Conservation (phyloP, 305 asterid genomes). For the Fraxinus angustifolia region DNA sequence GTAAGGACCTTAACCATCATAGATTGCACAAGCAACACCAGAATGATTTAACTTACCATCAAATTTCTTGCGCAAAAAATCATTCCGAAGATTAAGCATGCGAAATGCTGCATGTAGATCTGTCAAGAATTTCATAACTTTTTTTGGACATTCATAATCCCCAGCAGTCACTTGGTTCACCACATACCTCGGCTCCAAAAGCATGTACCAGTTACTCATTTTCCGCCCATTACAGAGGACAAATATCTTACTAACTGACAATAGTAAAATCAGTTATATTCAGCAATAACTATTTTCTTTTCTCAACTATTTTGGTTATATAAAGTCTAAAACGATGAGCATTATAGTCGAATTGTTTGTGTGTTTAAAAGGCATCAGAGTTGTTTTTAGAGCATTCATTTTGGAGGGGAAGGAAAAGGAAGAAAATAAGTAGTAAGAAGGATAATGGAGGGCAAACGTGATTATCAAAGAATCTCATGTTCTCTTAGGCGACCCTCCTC, state of each 20-base stretch:
- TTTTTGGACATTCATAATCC: slow-evolving; percentile 84
- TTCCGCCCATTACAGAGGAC: not conserved
- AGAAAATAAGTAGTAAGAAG: not conserved
- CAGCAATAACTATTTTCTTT: not conserved
- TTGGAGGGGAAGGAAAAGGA: not conserved
- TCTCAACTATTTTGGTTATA: not conserved
- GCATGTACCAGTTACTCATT: not conserved
- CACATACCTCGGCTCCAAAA: slow-evolving; percentile 88
- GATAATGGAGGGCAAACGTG: not conserved
- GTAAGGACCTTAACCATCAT: not conserved
- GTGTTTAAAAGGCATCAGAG: not conserved
- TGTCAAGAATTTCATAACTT: slow-evolving; percentile 78
- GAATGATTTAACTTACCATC: slow-evolving; percentile 54
- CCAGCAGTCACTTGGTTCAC: slow-evolving; percentile 97
- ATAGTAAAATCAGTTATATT: not conserved
- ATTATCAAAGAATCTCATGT: not conserved
- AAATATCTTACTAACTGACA: not conserved
- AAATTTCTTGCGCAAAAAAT: slow-evolving; percentile 88
- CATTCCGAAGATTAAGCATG: slow-evolving; percentile 95
- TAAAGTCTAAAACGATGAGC: not conserved
- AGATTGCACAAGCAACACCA: not conserved
- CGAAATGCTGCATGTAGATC: slow-evolving; percentile 92
- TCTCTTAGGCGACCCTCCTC: not conserved
- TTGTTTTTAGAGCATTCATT: not conserved
- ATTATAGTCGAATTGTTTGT: not conserved